Percentiles rank a stretch among this genome's conserved stretches.
phyloP scores from a whole-genome alignment of 208 protist genomes.

The Acanthamoeba culbertsoni region DNA sequence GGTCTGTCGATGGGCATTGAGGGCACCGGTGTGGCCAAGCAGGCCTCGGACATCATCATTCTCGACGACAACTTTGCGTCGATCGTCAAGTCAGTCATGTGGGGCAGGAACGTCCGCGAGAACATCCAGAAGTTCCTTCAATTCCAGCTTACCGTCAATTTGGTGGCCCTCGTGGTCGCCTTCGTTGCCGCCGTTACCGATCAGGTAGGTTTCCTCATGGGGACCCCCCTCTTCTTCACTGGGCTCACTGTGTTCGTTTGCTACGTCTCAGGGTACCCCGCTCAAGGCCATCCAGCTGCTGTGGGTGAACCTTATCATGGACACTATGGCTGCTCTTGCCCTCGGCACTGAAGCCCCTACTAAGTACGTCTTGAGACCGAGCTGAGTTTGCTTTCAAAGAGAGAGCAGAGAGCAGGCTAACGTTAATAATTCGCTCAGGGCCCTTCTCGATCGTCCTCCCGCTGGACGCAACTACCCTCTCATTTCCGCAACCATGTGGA shows the following conservation, averaged over 20 bases:
- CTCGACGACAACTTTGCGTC: slow-evolving; percentile 98
- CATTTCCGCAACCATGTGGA: slow-evolving; percentile 87
- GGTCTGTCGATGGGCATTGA: slow-evolving; percentile 96
- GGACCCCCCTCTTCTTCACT: too few relatives aligned
- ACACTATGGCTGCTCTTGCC: slow-evolving; percentile 96
- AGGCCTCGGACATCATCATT: slow-evolving; percentile 92
- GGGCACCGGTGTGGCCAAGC: slow-evolving; percentile 83
- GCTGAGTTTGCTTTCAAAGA: too few relatives aligned
- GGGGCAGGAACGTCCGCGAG: slow-evolving; percentile 97
- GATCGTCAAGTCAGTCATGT: slow-evolving; percentile 96
- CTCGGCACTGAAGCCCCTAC: slow-evolving; percentile 95
- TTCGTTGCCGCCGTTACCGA: slow-evolving; percentile 92
- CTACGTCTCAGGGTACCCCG: slow-evolving; percentile 80
- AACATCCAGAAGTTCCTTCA: slow-evolving; percentile 97
- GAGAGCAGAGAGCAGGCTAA: too few relatives aligned
- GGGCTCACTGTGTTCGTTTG: too few relatives aligned
- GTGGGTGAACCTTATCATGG: slow-evolving; percentile 99
- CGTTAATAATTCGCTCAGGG: neutral
- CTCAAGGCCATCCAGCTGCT: slow-evolving; percentile 96
- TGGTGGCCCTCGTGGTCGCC: slow-evolving; percentile 93
- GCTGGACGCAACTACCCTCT: slow-evolving; percentile 86
- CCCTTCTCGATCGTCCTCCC: slow-evolving; percentile 77
- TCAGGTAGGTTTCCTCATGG: too few relatives aligned
- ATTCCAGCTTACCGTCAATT: slow-evolving; percentile 98
- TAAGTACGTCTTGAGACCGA: too few relatives aligned